A percentile compares a stretch with the other conserved stretches of the same genome.
These are phyloP conservation scores for Colletotrichum sp. DNA, from an alignment of 2,329 filamentous ascomycete species.

Conservation along the genomic window DNA sequence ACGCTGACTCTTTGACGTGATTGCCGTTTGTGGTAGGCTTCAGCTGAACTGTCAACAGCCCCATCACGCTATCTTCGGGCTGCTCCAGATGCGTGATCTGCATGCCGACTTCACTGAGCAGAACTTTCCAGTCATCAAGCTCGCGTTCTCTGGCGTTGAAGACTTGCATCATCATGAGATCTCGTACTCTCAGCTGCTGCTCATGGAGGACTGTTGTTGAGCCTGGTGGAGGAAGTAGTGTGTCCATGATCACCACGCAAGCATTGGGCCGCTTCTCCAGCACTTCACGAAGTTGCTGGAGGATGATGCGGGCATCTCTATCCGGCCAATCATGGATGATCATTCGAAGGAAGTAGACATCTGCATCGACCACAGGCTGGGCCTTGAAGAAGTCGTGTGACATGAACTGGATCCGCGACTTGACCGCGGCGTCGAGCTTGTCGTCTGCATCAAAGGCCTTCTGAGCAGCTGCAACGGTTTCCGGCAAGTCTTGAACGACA, in stretches of 20 bases:
- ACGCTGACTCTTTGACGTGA: background rate
- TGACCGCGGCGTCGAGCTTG: constrained; percentile 15
- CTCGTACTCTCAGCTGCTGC: constrained; percentile 24
- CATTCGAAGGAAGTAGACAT: constrained; percentile 56
- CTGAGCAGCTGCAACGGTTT: background rate
- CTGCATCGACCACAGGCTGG: constrained; percentile 41
- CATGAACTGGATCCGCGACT: constrained; percentile 36
- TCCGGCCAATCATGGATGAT: constrained; percentile 63
- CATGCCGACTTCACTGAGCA: constrained; percentile 38
- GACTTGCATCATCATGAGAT: constrained; percentile 54
- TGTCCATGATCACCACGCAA: background rate
- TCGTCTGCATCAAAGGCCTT: background rate
- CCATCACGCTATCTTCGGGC: background rate
- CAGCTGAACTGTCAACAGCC: background rate
- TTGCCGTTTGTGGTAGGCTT: background rate
- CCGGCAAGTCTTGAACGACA: constrained; percentile 12
- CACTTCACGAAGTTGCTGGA: constrained; percentile 44
- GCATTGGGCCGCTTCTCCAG: constrained; percentile 25
- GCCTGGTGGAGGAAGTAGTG: constrained; percentile 42
- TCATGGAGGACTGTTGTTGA: constrained; percentile 29
- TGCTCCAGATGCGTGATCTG: background rate
- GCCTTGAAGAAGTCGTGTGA: constrained; percentile 42
- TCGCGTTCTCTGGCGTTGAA: constrained; percentile 53
- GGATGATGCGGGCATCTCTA: constrained; percentile 40
- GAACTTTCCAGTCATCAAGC: constrained; percentile 45